Evolutionary conservation across 768 basidiomycete genomes (phyloP).

Genomic region (Phallus indusiatus): DNA sequence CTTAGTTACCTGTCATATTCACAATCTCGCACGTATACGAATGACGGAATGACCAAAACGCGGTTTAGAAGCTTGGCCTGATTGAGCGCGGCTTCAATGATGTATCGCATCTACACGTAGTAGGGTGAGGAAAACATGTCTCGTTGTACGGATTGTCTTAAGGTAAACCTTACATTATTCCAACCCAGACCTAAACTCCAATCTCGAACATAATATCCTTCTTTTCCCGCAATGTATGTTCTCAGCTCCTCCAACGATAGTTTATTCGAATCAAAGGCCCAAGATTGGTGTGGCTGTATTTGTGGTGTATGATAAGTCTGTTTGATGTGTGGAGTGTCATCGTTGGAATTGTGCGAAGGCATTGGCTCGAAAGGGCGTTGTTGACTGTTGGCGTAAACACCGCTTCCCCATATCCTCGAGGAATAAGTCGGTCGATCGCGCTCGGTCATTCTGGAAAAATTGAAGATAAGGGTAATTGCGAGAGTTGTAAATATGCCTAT

Average conservation of each 20-base stretch:
- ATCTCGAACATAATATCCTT: constrained; percentile 36
- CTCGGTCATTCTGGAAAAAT: no score
- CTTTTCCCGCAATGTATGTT: constrained; percentile 26
- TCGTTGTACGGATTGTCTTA: neutral
- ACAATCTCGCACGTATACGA: constrained; percentile 37
- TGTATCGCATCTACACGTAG: constrained; percentile 33
- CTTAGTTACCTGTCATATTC: constrained; percentile 28
- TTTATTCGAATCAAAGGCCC: constrained; percentile 1
- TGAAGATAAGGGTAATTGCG: no score
- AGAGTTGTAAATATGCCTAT: no score
- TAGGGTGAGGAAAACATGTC: neutral
- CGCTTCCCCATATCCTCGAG: no score
- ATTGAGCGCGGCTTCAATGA: constrained; percentile 34
- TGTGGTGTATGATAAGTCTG: neutral
- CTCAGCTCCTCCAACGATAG: constrained; percentile 24
- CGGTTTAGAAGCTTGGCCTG: constrained; percentile 36
- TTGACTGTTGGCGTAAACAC: no score
- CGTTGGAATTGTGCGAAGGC: neutral
- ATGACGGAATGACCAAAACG: constrained; percentile 34
- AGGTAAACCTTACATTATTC: constrained; percentile 32
- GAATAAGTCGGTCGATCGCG: no score
- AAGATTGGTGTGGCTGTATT: neutral
- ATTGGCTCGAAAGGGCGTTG: no score
- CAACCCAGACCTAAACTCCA: constrained; percentile 36
- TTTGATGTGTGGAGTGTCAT: neutral